phyloP scores from a whole-genome alignment of 805 yeast species.

The Candida sithepensis region DNA sequence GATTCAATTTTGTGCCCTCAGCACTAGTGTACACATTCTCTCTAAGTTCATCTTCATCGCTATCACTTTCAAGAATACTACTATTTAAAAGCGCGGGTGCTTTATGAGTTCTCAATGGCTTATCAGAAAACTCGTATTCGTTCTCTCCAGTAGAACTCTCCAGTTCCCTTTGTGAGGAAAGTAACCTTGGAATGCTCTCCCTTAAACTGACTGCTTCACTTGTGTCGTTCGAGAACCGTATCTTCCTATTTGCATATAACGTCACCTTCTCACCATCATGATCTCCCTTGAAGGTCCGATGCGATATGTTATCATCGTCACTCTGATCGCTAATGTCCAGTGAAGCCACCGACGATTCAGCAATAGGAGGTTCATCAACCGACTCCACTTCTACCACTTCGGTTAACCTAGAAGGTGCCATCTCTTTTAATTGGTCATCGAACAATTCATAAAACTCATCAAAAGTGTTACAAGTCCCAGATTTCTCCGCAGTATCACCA shows the following conservation, averaged over 20 bases:
- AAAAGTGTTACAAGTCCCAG: too few species aligned
- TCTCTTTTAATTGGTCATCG: neutral
- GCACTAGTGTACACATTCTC: too few species aligned
- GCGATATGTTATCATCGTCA: too few species aligned
- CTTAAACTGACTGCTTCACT: too few species aligned
- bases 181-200: too few species aligned
- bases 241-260: too few species aligned
- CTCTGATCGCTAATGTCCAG: too few species aligned
- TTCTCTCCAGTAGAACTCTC: neutral
- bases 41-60: neutral
- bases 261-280: too few species aligned
- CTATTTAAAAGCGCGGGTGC: neutral
- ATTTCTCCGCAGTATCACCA: too few species aligned
- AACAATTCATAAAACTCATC: neutral
- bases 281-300: too few species aligned
- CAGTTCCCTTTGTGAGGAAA: neutral
- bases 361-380: neutral
- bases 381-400: neutral
- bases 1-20: too few species aligned
- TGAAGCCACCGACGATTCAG: neutral
- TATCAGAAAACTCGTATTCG: constrained; percentile 1
- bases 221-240: too few species aligned
- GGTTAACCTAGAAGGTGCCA: neutral
- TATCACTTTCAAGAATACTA: neutral
- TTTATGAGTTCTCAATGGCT: neutral